Percentiles rank a stretch among this genome's conserved stretches.
Conservation (phyloP, 306 rosid genomes). For the Carpinus viminea region DNA sequence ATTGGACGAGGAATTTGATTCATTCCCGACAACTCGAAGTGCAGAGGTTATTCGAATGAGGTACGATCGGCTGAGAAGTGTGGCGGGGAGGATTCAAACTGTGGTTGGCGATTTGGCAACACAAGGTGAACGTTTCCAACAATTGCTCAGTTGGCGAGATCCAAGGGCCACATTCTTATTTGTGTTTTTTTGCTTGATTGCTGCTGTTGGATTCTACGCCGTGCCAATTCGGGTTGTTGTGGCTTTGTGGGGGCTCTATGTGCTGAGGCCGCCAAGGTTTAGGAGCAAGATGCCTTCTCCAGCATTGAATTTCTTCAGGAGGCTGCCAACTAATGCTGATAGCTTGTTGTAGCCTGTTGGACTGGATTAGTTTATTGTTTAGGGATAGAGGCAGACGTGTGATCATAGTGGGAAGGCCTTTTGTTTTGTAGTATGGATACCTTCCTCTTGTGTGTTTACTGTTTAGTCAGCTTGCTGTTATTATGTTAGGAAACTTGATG, state of each 20-base stretch:
- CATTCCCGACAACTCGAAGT: conserved; percentile 56
- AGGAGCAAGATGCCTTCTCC: conserved; percentile 56
- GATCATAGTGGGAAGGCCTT: neutral
- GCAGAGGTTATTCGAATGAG: conserved; percentile 52
- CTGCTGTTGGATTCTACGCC: conserved; percentile 47
- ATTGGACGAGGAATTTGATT: conserved; percentile 61
- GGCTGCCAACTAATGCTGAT: conserved; percentile 59
- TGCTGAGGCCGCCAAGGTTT: conserved; percentile 59
- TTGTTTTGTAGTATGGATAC: conserved; percentile 1
- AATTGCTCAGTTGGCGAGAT: conserved; percentile 63
- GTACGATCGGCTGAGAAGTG: conserved; percentile 61
- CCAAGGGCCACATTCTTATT: conserved; percentile 60
- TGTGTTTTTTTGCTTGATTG: conserved; percentile 44
- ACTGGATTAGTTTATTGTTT: neutral
- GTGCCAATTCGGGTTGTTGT: conserved; percentile 51
- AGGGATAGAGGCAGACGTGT: neutral
- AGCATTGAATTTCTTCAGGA: conserved; percentile 58
- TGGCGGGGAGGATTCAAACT: conserved; percentile 62
- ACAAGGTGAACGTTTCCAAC: conserved; percentile 59
- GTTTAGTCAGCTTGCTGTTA: neutral
- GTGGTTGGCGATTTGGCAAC: conserved; percentile 68
- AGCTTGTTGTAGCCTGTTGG: conserved; percentile 43
- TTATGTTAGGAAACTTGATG: conserved; percentile 5
- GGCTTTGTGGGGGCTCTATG: conserved; percentile 47
- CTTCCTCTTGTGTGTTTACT: neutral